Evolutionary conservation across 208 protist species (phyloP), one percentile per base, ranked within the genome.

Genomic region (Blastocrithidia nonstop): DNA sequence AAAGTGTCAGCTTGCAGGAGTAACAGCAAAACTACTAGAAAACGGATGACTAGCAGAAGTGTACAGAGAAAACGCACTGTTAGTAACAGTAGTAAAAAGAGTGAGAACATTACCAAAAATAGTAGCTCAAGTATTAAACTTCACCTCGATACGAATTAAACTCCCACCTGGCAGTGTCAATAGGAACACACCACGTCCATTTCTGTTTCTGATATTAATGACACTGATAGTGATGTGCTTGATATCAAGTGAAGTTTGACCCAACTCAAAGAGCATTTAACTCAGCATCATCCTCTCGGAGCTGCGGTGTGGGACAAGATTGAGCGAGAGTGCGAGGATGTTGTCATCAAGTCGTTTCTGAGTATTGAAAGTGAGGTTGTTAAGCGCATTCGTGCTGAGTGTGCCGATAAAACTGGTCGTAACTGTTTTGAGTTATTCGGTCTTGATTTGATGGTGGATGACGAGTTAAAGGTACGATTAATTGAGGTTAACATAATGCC

Each of bases 401-500:
- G 76, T 46, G 29, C 50, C 2, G 68, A 90, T 50, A 60, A 55
- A 38, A 88, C 62, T 32, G 82, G 73, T 4, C 68, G 81, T 36
- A 84, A 78, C 47, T 94, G 86, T 55, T 94, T 94, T 53, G 87
- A 95, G 52, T 54, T 95, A 20, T 95, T 88, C 37, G 83, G 87
- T 9, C 50, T 95, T 9, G 87, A 95, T 47, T 35, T 93, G 16
- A 85, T 95, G 80, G 66, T 61, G 8, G 87, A 93, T 46, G 61
- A 68, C 21, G 41, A 65, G 20, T 61, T 83, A 31, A 83, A 85
- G 42, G 66, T 87, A 20, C 66, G 69, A 13, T 66, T 95, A 42
- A 77, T 95, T 43, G 87, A 93, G 63, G 80, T 82, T 26, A 95
- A 95, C 53, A 95, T 95, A 33, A 93, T 95, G 87, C 81, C 87